Base-by-base conservation (phyloP, 495 filamentous ascomycete genomes). In the Staphylotrichum longicolle region DNA sequence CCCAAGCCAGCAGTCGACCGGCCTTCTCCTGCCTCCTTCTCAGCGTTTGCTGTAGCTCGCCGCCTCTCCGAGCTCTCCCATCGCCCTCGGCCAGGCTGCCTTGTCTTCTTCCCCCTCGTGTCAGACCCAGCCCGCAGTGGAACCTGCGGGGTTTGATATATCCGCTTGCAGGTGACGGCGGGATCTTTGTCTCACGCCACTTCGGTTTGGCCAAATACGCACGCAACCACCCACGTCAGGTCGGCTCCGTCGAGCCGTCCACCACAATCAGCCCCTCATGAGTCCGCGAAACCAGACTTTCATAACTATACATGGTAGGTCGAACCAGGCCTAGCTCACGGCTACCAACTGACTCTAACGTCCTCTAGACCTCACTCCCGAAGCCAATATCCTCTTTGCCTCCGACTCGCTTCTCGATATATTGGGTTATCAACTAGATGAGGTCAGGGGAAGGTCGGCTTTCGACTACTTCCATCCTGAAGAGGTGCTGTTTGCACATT, bases 391-490 rank as follows among this genome's bases (percentile, higher is more conserved):
- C 51, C 82, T 91, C 63, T 95, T 91, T 71, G 89, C 85, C 42
- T 95, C 91, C 50, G 88, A 91, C 64, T 93, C 91, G 30, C 85
- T 96, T 59, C 75, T 83, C 61, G 89, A 93, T 66, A 91, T 95
- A 45, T 78, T 96, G 46, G 91, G 91, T 47, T 93, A 93, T 68
- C 78, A 83, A 33, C 88, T 91, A 4, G 77, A 85, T 52, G 89
- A 93, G 69, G 85, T 95, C 10, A 80, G 86, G 63, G 86, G 88
- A 45, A 87, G 82, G 66, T 91, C 91, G 60, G 87, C 84, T 71
- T 95, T 91, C 80, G 88, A 92, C 30, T 95, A 88, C 71, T 96
- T 95, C 67, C 90, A 94, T 58, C 88, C 88, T 1, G 85, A 91
- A 9, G 90, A 95, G 70, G 80, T 91, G 35, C 86, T 88, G 0